Base-by-base conservation (phyloP, 441 rosid genomes). In the Gossypium davidsonii region DNA sequence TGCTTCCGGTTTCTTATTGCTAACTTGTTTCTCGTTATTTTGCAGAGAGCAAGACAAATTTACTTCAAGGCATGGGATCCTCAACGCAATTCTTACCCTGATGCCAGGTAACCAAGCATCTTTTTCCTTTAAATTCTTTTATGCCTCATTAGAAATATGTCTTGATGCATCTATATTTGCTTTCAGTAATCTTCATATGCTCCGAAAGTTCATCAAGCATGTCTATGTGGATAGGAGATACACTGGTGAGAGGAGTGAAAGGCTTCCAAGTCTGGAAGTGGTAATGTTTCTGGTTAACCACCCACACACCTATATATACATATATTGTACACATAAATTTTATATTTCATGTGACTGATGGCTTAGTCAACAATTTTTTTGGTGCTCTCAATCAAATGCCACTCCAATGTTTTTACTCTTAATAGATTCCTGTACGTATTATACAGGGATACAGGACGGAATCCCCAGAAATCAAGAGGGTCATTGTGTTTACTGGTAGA, bases 191-290 rank as follows among this genome's bases (percentile, higher is more conserved):
- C 88, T 91, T n/a, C 81, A 79, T 37, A 87, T 77, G 79, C 88
- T 91, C 56, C 79, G 98, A 71, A 93, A 87, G 69, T 95, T 95
- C 78, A 89, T 95, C 84, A 90, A 79, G 83, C 90, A 84, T 52
- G 95, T 90, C 42, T 95, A 95, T 73, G 93, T 91, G 63, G 98
- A 89, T 51, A 83, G 87, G 76, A 86, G 73, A 80, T 95, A 83
- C 80, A 49, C 78, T 14, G 87, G 89, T 51, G 88, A 87, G 74
- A 82, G 81, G 71, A 73, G 72, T 77, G 91, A 80, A 42, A 85
- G 74, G 73, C 76, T 79, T 61, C 83, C 83, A 2, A 76, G 55
- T 72, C 77, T 84, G 46, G 87, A 81, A 85, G 42, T 87, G 88
- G 98, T 92, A 86, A 76, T 70, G 63, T 74, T 48, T 17, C 63